Evolutionary conservation across 768 basidiomycete species (phyloP).

Genomic region (Holtermanniella nyarrowii): DNA sequence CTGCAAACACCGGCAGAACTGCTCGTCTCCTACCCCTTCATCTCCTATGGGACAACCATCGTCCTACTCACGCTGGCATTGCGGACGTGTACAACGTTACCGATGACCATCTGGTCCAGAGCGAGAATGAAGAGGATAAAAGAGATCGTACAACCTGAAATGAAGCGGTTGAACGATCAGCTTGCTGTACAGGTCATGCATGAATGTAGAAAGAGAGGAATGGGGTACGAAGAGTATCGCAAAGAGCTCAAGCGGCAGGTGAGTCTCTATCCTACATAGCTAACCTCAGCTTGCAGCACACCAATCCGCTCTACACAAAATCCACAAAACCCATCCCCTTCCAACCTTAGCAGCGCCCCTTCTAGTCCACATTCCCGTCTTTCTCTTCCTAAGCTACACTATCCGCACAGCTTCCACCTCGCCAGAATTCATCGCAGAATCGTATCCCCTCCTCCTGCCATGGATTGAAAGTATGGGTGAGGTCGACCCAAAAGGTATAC

Average conservation of each 20-base stretch:
- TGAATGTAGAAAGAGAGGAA: slow-evolving; percentile 31
- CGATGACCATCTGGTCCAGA: slow-evolving; percentile 40
- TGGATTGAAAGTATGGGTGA: slow-evolving; percentile 37
- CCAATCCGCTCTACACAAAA: slow-evolving; percentile 21
- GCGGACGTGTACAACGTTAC: slow-evolving; percentile 36
- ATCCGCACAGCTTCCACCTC: slow-evolving; percentile 31
- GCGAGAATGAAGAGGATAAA: slow-evolving; percentile 17
- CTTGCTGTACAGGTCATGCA: slow-evolving; percentile 24
- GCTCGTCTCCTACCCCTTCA: slow-evolving; percentile 6
- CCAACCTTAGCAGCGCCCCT: slow-evolving; percentile 36
- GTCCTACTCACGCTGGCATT: slow-evolving; percentile 36
- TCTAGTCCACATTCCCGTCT: slow-evolving; percentile 39
- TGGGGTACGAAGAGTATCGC: slow-evolving; percentile 38
- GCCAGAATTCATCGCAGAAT: background rate
- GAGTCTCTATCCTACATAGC: slow-evolving; percentile 5
- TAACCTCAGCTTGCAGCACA: slow-evolving; percentile 20
- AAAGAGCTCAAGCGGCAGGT: slow-evolving; percentile 32
- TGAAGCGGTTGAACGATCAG: slow-evolving; percentile 24
- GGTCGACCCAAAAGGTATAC: slow-evolving; percentile 29
- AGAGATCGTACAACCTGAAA: slow-evolving; percentile 34
- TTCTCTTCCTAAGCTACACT: slow-evolving; percentile 35
- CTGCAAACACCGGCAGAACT: background rate
- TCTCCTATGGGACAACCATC: slow-evolving; percentile 34
- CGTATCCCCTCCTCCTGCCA: slow-evolving; percentile 7
- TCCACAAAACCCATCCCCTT: slow-evolving; percentile 35